Evolutionary conservation across 2,329 filamentous ascomycete genomes (phyloP).

Genomic region (Dactylellina parvicollis): DNA sequence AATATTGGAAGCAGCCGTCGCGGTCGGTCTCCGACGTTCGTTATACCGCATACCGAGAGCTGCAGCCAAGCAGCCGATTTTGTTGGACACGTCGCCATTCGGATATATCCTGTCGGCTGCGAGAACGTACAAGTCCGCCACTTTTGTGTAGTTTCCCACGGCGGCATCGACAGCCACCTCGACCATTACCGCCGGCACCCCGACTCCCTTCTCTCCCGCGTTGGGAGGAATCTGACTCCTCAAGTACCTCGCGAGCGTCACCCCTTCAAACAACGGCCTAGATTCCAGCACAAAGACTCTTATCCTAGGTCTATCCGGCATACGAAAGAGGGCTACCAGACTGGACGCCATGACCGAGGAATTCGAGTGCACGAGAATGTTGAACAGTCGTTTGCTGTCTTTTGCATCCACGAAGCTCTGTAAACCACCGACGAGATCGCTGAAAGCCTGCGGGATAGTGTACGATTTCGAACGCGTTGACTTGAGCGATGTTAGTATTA

Average conservation of each 20-base stretch:
- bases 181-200: constrained; percentile 28
- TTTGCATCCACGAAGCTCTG: constrained; percentile 23
- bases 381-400: constrained; percentile 36
- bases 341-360: constrained; percentile 51
- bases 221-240: constrained; percentile 25
- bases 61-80: constrained; percentile 45
- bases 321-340: constrained; percentile 28
- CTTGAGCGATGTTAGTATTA: constrained; percentile 34
- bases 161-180: constrained; percentile 53
- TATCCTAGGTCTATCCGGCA: constrained; percentile 31
- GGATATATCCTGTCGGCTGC: constrained; percentile 53
- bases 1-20: background rate
- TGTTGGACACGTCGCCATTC: constrained; percentile 51
- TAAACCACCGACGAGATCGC: constrained; percentile 14
- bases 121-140: constrained; percentile 46
- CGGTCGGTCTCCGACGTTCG: constrained; percentile 11
- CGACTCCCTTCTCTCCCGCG: background rate
- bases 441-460: constrained; percentile 39
- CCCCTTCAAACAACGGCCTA: constrained; percentile 46
- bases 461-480: constrained; percentile 39
- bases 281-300: constrained; percentile 48
- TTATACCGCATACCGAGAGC: constrained; percentile 47
- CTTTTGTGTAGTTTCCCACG: constrained; percentile 49
- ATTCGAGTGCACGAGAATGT: constrained; percentile 47
- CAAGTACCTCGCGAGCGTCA: constrained; percentile 45